Evolutionary conservation across 2,329 filamentous ascomycete species (phyloP), one percentile per base, ranked within the genome.

Genomic region (Claviceps sorghi): DNA sequence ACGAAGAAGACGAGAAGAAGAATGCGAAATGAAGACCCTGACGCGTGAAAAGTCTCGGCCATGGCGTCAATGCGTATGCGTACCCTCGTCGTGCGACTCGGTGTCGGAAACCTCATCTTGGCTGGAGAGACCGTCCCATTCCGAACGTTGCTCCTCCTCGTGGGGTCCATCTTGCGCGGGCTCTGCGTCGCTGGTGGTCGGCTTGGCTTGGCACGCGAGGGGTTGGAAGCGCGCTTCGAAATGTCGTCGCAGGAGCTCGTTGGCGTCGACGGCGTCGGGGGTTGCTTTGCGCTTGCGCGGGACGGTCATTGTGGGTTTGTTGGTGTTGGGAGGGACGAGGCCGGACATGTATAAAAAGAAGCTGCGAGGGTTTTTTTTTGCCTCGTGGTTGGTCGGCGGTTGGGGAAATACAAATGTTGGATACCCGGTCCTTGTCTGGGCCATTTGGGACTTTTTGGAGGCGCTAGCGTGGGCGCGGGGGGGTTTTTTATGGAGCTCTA

Each of bases 141-240:
- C 53, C 15, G 53, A 49, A 10, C 13, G 19, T 11, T n/a, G 13
- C 19, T 36, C 29, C 15, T 30, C 34, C 10, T 46, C 26, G 26
- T 26, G 3, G 26, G 26, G 5, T 26, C n/a, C n/a, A n/a, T n/a
- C n/a, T n/a, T 3, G 26, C 10, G 11, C 10, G 1, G 26, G 63
- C 21, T 62, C 62, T 8, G 38, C 19, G 48, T 8, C 21, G 34
- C 34, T 4, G 34, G 34, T 36, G 13, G 11, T 36, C 32, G 9
- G 4, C 11, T 34, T 8, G 3, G 29, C 2, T 6, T 13, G 47
- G 62, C 67, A 65, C 42, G 73, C 73, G 41, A 95, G 67, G 9
- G 91, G 88, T 64, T 82, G 79, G 71, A 96, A 97, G 63, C 86
- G 83, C 30, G 87, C 80, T 69, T 96, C 93, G 64, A 97, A 97